Evolutionary conservation across 768 basidiomycete species (phyloP), one percentile per base, ranked within the genome.

Genomic region (Exidia glandulosa): DNA sequence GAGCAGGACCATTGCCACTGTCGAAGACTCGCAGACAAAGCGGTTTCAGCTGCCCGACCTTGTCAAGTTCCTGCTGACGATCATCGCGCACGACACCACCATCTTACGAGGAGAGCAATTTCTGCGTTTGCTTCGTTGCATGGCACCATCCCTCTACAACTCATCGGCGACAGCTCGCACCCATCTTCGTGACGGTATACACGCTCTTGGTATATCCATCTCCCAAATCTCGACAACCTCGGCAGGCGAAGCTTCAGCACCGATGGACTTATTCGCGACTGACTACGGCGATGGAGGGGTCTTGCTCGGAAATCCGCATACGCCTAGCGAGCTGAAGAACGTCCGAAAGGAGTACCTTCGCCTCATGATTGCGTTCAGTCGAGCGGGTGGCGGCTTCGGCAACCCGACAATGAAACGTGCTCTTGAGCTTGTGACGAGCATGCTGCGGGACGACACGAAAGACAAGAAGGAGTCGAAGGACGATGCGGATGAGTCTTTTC

Each of bases 71-170:
- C 83, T 89, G 67, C 76, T 90, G 32, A 90, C 88, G 1, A 84
- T 91, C 61, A 87, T 91, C 58, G 88, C 87, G 5, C 85, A 89
- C 63, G 84, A 89, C 67, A 77, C 84, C 16, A 75, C 79, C 3
- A 83, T 83, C 52, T 70, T 80, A 27, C 82, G 88, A 25, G 84
- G 88, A 2, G 81, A 88, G 63, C 77, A 84, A 58, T 90, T 90
- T 71, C 72, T 91, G 45, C 76, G 77, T 3, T 73, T 87, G 30
- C 74, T 91, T 19, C 79, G 81, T 10, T 74, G 77, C 41, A 71
- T 87, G 54, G 71, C 79, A 0, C 82, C 84, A 3, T 68, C 78
- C 59, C 71, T 90, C 4, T 86, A 84, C 66, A 72, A 84, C 55
- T 74, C 76, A 3, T 85, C 86, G 1, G 68, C 72, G 1, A 72